Evolutionary conservation across 1,284 basidiomycete genomes (phyloP).

Genomic region (Marasmius tenuissimus): DNA sequence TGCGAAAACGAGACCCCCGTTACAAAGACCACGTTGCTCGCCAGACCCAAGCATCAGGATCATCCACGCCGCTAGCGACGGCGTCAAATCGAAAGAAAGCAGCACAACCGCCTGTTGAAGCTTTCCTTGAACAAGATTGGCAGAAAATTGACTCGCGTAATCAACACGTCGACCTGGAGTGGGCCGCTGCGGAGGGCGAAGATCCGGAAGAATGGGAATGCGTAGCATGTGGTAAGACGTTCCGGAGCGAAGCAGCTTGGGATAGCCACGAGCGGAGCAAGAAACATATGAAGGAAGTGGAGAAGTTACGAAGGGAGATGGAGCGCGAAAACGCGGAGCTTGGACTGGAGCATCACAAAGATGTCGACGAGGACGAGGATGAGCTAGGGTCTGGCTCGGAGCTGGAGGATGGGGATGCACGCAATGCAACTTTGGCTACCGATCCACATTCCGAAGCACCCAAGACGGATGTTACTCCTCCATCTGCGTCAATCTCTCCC

Average conservation of each 20-base stretch:
- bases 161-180: conserved; percentile 63
- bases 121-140: conserved; percentile 84
- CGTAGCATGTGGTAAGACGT: conserved; percentile 91
- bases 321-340: conserved; percentile 73
- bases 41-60: conserved; percentile 31
- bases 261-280: conserved; percentile 95
- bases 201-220: conserved; percentile 88
- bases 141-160: conserved; percentile 55
- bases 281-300: conserved; percentile 91
- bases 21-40: conserved; percentile 73
- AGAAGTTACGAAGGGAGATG: conserved; percentile 75
- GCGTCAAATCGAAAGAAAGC: conserved; percentile 19
- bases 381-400: conserved; percentile 14
- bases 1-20: conserved; percentile 93
- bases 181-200: conserved; percentile 69
- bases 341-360: conserved; percentile 34
- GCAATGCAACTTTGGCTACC: no score
- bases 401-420: not conserved
- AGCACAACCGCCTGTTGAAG: conserved; percentile 23
- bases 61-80: conserved; percentile 23
- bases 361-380: conserved; percentile 19
- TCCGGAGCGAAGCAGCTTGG: conserved; percentile 93
- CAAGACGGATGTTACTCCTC: not conserved
- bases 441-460: not conserved
- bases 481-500: not conserved